Base-by-base conservation (phyloP, 768 basidiomycete genomes). In the Termitomyces heimii region DNA sequence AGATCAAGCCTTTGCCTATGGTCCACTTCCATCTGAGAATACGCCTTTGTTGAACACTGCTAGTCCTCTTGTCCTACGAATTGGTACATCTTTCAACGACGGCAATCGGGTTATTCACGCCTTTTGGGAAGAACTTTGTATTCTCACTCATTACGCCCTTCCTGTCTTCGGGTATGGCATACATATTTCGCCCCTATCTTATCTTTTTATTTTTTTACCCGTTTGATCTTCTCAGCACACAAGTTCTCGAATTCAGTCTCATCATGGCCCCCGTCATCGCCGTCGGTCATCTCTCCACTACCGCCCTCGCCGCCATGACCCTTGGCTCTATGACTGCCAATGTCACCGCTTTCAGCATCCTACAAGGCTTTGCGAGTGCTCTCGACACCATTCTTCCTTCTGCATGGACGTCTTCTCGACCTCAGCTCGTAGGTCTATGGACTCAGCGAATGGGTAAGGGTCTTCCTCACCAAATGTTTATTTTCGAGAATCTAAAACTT, bases 341-440 rank as follows among this genome's bases (percentile, higher is more conserved):
- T 52, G 84, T 86, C 12, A 85, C 89, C 1, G 88, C 83, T 2
- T 88, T 88, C 63, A 89, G 86, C 60, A 86, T 96, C 54, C 74
- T 94, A 6, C 88, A 89, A 61, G 93, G 93, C 20, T 83, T 96
- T 54, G 75, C 83, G 8, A 90, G 88, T 49, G 86, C 92, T 0
- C 82, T 99, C 20, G 97, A 99, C 69, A 95, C 95, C 0, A 81
- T 99, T 64, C 83, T 98, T 9, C 96, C 97, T 0, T 84, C 92
- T 39, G 94, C 96, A 16, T 99, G 92, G 94, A 95, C 97, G 0
- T 94, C 93, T 3, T 67, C 85, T 1, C 84, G 87, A 31, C 96
- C 94, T 0, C 73, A 86, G 16, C 77, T 92, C 12, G 92, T 98
- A 12, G 94, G 94, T 7, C 77, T 96, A 8, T 96, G 94, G 94